phyloP scores from a whole-genome alignment of 129 eudicot genomes.

The Pseudognaphalium luteoalbum region DNA sequence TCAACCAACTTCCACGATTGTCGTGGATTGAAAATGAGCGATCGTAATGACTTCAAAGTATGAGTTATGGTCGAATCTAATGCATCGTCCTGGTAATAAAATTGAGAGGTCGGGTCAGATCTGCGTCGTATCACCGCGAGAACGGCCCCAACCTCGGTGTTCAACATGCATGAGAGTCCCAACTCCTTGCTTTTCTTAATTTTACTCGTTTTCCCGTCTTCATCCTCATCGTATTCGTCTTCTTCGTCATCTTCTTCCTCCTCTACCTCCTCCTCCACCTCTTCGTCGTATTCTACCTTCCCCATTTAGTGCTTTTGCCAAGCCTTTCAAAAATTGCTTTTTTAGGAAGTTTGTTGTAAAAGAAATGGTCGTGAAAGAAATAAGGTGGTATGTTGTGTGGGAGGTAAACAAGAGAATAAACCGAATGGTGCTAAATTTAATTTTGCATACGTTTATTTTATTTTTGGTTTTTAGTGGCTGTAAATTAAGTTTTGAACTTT shows the following conservation, averaged over 20 bases:
- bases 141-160: slow-evolving; percentile 89
- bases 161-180: slow-evolving; percentile 77
- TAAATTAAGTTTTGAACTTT: slow-evolving; percentile 16
- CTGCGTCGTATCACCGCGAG: slow-evolving; percentile 66
- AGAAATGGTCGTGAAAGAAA: no score
- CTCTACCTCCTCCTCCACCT: slow-evolving; percentile 11
- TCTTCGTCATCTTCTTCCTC: slow-evolving; percentile 25
- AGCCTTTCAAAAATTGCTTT: neutral
- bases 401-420: slow-evolving; percentile 4
- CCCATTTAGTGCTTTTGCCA: slow-evolving; percentile 32
- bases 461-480: slow-evolving; percentile 30
- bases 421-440: slow-evolving; percentile 8
- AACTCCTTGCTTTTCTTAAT: slow-evolving; percentile 48
- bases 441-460: no score
- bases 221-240: slow-evolving; percentile 19
- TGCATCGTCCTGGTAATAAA: slow-evolving; percentile 41
- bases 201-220: slow-evolving; percentile 24
- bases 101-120: slow-evolving; percentile 43
- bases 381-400: no score
- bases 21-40: slow-evolving; percentile 66
- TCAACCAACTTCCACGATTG: slow-evolving; percentile 71
- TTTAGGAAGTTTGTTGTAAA: no score
- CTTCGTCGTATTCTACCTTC: slow-evolving; percentile 22
- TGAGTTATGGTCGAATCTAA: slow-evolving; percentile 44
- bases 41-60: slow-evolving; percentile 61